These are phyloP conservation scores for Rhynchospora pubera DNA, from an alignment of 176 grass and related monocot genomes.

Conservation along the genomic window DNA sequence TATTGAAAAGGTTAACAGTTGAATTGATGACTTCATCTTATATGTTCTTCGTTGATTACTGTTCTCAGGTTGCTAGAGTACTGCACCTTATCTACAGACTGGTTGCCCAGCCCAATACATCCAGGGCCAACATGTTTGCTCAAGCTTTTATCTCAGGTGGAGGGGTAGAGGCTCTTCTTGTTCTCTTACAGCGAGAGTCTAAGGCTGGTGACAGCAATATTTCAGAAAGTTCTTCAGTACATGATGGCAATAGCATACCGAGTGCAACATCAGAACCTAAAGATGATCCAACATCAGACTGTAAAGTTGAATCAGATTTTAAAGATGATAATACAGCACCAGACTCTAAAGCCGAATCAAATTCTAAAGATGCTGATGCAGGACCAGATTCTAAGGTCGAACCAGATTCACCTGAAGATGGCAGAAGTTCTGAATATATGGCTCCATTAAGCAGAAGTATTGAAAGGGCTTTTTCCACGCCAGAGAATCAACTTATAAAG, in stretches of 20 bases:
- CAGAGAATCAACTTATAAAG: conserved; percentile 64
- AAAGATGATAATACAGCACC: conserved; percentile 21
- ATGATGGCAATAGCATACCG: neutral
- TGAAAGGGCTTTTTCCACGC: conserved; percentile 34
- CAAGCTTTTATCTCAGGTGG: conserved; percentile 79
- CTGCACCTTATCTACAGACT: conserved; percentile 94
- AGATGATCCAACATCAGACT: conserved; percentile 16
- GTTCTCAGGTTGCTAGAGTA: conserved; percentile 89
- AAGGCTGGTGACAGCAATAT: conserved; percentile 64
- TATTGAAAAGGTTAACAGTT: neutral
- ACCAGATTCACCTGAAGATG: conserved; percentile 30
- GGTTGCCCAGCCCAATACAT: conserved; percentile 83
- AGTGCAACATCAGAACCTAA: conserved; percentile 15
- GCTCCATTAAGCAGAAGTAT: conserved; percentile 26
- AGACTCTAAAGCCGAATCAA: conserved; percentile 35
- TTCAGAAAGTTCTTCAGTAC: conserved; percentile 37
- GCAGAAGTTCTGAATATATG: neutral
- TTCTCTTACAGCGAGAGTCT: conserved; percentile 83
- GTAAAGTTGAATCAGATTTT: conserved; percentile 23
- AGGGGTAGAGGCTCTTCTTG: conserved; percentile 83
- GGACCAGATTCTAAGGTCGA: conserved; percentile 30
- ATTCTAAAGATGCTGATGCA: conserved; percentile 26
- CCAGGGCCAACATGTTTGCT: conserved; percentile 79
- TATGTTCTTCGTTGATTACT: conserved; percentile 3
- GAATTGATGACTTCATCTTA: neutral